phyloP scores from a whole-genome alignment of 176 grass and related monocot species.

The Zea mays region Zm-B73-REFERENCE-NAM-5.0 NC_050097.1:57014501-57015000 shows the following conservation, averaged over 20 bases:
- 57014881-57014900: slow-evolving; percentile 85
- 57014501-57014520: slow-evolving; percentile 89
- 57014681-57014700: no score
- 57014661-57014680: slow-evolving; percentile 18
- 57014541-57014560: slow-evolving; percentile 99
- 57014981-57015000: neutral
- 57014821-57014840: slow-evolving; percentile 95
- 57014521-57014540: slow-evolving; percentile 97
- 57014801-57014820: slow-evolving; percentile 27
- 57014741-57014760: neutral
- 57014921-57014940: slow-evolving; percentile 96
- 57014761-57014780: neutral
- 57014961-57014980: slow-evolving; percentile 1
- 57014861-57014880: slow-evolving; percentile 93
- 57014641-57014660: slow-evolving; percentile 13
- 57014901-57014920: slow-evolving; percentile 87
- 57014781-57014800: neutral
- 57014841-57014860: slow-evolving; percentile 99
- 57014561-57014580: slow-evolving; percentile 90
- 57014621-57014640: slow-evolving; percentile 91
- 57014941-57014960: slow-evolving; percentile 37
- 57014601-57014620: slow-evolving; percentile 96
- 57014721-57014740: neutral
- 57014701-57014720: slow-evolving; percentile 8
- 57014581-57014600: slow-evolving; percentile 88